Percentiles rank a stretch among this genome's conserved stretches.
phyloP scores from a whole-genome alignment of 2,329 filamentous ascomycete genomes.

The Dactylonectria estremocensis region DNA sequence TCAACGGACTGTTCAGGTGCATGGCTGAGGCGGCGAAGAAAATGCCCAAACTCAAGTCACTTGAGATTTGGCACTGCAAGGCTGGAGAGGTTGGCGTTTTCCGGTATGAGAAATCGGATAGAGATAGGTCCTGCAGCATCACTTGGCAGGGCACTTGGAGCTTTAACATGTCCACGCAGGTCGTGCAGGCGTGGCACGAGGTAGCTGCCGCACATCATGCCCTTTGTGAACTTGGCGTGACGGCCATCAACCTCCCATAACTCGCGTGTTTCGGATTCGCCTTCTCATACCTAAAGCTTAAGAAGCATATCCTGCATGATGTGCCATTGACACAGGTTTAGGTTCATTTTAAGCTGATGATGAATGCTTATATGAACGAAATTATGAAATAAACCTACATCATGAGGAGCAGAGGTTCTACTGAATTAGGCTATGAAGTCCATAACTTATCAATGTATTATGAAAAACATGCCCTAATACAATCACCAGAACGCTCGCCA shows the following conservation, averaged over 20 bases:
- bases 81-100: constrained; percentile 25
- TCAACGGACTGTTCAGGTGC: background rate
- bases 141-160: constrained; percentile 29
- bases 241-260: background rate
- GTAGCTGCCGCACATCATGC: background rate
- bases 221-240: constrained; percentile 1
- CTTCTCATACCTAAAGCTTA: constrained; percentile 20
- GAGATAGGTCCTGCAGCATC: constrained; percentile 12
- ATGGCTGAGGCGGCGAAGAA: background rate
- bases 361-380: no score
- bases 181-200: constrained; percentile 25
- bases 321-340: constrained; percentile 19
- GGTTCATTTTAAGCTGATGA: no score
- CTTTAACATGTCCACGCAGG: constrained; percentile 15
- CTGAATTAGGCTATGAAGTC: no score
- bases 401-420: no score
- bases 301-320: constrained; percentile 25
- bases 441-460: no score
- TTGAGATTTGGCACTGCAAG: constrained; percentile 32
- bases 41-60: constrained; percentile 22
- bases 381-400: no score
- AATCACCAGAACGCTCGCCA: no score
- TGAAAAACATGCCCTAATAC: no score
- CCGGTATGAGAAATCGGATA: constrained; percentile 20
- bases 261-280: constrained; percentile 11